These are phyloP conservation scores for Lachnellula arida DNA, from an alignment of 2,329 filamentous ascomycete genomes.

Conservation along the genomic window DNA sequence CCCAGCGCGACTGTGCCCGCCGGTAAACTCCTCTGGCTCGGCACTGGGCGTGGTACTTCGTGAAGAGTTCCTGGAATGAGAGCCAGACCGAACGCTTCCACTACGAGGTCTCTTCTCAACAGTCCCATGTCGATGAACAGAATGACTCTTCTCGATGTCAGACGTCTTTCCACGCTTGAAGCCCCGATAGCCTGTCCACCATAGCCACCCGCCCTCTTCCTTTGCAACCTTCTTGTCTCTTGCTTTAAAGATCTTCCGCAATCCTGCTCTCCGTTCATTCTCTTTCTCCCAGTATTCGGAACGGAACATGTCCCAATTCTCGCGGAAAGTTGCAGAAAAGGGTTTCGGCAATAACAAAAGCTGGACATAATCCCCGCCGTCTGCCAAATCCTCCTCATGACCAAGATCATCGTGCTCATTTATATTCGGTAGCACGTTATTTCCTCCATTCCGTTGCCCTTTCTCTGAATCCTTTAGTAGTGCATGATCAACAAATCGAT, in stretches of 20 bases:
- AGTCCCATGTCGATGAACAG: conserved; percentile 21
- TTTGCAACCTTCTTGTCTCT: conserved; percentile 64
- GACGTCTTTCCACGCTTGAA: conserved; percentile 34
- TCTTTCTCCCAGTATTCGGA: conserved; percentile 96
- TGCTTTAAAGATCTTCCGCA: conserved; percentile 65
- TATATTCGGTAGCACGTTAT: conserved; percentile 38
- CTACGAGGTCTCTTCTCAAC: conserved; percentile 28
- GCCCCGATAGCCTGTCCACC: conserved; percentile 76
- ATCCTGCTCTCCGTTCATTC: conserved; percentile 76
- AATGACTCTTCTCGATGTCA: conserved; percentile 30
- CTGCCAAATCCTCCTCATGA: conserved; percentile 84
- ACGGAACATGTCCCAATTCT: conserved; percentile 95
- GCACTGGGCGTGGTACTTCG: conserved; percentile 31
- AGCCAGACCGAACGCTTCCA: conserved; percentile 28
- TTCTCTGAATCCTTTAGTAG: conserved; percentile 57
- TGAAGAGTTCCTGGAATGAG: conserved; percentile 33
- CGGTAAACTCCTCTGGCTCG: conserved; percentile 27
- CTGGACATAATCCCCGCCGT: conserved; percentile 88
- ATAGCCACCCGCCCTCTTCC: conserved; percentile 68
- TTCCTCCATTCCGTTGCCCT: conserved; percentile 45
- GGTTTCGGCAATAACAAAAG: conserved; percentile 87
- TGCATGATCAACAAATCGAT: conserved; percentile 69
- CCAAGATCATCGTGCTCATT: conserved; percentile 56
- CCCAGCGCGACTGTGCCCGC: conserved; percentile 23
- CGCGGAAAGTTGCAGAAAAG: conserved; percentile 88